Conservation (phyloP, 306 rosid genomes). For the Quercus variabilis region DNA sequence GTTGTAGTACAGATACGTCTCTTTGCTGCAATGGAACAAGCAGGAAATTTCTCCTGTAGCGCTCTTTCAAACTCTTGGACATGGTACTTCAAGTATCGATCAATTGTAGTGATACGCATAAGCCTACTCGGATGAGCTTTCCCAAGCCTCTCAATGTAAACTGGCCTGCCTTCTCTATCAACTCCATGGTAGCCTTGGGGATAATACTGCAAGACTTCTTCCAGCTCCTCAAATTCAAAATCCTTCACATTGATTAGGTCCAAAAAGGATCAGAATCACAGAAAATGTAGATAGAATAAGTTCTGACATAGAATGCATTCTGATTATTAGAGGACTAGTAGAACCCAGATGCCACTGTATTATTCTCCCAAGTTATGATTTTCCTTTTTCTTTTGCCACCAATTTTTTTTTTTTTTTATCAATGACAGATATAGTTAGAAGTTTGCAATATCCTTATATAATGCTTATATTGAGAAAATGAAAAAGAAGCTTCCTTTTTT, state of each 20-base stretch:
- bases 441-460: neutral
- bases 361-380: neutral
- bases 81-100: slow-evolving; percentile 85
- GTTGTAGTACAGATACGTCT: slow-evolving; percentile 79
- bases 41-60: slow-evolving; percentile 84
- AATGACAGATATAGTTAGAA: neutral
- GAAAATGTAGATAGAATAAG: neutral
- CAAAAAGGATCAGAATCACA: slow-evolving; percentile 26
- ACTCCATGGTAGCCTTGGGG: slow-evolving; percentile 98
- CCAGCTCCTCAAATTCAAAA: slow-evolving; percentile 86
- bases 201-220: slow-evolving; percentile 88
- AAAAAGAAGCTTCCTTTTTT: neutral
- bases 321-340: slow-evolving; percentile 3
- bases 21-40: slow-evolving; percentile 92
- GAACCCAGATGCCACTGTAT: neutral
- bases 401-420: neutral
- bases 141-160: slow-evolving; percentile 94
- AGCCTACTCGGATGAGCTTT: slow-evolving; percentile 92
- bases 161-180: slow-evolving; percentile 96
- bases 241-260: slow-evolving; percentile 49
- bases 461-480: neutral
- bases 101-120: slow-evolving; percentile 75
- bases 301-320: neutral
- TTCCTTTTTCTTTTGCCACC: neutral
- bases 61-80: slow-evolving; percentile 95